Percentiles rank a stretch among this genome's conserved stretches.
Conservation (phyloP, 352 stramenopile species). For the Sclerospora graminicola region DNA sequence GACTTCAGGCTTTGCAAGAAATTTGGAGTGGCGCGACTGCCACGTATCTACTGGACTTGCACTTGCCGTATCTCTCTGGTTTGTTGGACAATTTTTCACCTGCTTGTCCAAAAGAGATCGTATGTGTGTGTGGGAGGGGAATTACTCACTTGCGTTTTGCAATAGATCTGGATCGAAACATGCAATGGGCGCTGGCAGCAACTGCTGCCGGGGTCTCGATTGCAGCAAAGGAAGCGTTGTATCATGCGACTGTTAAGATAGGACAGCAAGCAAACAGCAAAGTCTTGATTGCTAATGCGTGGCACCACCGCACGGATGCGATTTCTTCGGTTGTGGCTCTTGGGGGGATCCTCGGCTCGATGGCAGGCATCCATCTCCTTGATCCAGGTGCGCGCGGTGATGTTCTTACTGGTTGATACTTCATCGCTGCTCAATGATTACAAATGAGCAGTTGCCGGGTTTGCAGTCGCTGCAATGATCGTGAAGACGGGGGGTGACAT, state of each 20-base stretch:
- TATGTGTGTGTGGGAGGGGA: no score
- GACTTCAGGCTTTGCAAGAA: constrained; percentile 65
- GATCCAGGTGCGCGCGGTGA: constrained; percentile 38
- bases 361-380: constrained; percentile 54
- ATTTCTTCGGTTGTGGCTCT: constrained; percentile 86
- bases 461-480: constrained; percentile 84
- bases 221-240: constrained; percentile 90
- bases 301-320: constrained; percentile 89
- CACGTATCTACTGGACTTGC: constrained; percentile 22
- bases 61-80: constrained; percentile 41
- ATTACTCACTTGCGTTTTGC: background rate
- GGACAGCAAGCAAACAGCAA: constrained; percentile 89
- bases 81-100: background rate
- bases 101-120: no score
- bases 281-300: constrained; percentile 96
- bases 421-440: background rate
- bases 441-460: constrained; percentile 44
- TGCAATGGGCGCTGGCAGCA: constrained; percentile 64
- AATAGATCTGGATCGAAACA: constrained; percentile 36
- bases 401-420: background rate
- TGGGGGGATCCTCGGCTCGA: constrained; percentile 62
- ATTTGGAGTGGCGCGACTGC: constrained; percentile 32
- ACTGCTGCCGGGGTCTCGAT: constrained; percentile 86
- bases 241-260: constrained; percentile 88
- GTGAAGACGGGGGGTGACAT: constrained; percentile 80